These are phyloP conservation scores for Ophiostoma sp. DNA, from an alignment of 2,329 filamentous ascomycete genomes.

Conservation along the genomic window DNA sequence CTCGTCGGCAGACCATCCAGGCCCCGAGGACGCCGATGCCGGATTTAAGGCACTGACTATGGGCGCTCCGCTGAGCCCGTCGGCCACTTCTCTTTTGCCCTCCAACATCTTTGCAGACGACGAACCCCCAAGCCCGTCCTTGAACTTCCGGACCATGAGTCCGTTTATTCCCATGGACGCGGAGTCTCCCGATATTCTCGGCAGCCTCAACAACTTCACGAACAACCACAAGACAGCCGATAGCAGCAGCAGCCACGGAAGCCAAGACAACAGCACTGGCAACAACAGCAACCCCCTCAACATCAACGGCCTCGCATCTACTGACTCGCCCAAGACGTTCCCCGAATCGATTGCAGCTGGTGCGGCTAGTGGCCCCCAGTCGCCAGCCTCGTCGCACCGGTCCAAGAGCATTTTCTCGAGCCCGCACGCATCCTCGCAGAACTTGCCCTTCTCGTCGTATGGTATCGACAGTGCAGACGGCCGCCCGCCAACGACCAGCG, in stretches of 20 bases:
- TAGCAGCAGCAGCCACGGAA: conserved; percentile 23
- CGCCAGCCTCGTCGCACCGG: conserved; percentile 59
- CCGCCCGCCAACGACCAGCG: conserved; percentile 42
- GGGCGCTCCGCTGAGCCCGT: conserved; percentile 73
- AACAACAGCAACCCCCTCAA: conserved; percentile 7
- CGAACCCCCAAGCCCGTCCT: conserved; percentile 50
- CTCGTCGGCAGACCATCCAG: conserved; percentile 45
- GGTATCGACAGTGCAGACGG: conserved; percentile 48
- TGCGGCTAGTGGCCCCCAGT: conserved; percentile 51
- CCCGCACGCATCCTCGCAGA: conserved; percentile 60
- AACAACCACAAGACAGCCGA: conserved; percentile 12
- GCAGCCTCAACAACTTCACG: conserved; percentile 11
- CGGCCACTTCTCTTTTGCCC: conserved; percentile 71
- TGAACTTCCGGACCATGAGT: conserved; percentile 37
- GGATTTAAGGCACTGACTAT: conserved; percentile 60
- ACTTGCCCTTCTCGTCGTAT: conserved; percentile 56
- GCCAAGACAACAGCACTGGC: conserved; percentile 11
- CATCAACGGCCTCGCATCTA: not conserved
- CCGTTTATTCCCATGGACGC: conserved; percentile 40
- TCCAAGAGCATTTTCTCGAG: conserved; percentile 62
- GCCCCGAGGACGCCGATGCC: conserved; percentile 56
- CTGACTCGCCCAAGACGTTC: conserved; percentile 15
- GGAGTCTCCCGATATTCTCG: conserved; percentile 24
- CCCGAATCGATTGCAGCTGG: conserved; percentile 17
- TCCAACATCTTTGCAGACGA: conserved; percentile 63